phyloP scores from a whole-genome alignment of 2,329 filamentous ascomycete genomes.

The Rhexocercosporidium sp. region DNA sequence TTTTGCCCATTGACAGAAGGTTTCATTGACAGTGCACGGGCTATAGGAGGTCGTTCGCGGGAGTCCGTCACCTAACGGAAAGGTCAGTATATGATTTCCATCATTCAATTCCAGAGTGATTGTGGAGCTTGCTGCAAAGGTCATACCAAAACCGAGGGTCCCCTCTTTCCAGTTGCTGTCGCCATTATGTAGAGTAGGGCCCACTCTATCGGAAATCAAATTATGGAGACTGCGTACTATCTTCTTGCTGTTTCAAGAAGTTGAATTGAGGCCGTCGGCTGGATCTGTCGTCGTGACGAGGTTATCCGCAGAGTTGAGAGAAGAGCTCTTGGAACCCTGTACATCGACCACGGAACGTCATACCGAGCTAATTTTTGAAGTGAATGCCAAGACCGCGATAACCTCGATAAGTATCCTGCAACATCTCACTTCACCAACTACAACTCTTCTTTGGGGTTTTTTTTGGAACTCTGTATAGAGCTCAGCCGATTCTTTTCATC shows the following conservation, averaged over 20 bases:
- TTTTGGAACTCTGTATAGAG: too few species aligned
- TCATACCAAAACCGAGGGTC: constrained; percentile 65
- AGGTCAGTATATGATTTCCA: constrained; percentile 16
- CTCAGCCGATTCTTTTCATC: too few species aligned
- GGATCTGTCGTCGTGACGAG: neutral
- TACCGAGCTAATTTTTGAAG: constrained; percentile 7
- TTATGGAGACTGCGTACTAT: neutral
- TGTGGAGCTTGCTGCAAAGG: neutral
- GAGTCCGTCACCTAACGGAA: constrained; percentile 59
- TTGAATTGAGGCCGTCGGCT: neutral
- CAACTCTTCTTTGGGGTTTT: too few species aligned
- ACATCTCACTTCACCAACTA: neutral
- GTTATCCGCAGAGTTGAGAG: neutral
- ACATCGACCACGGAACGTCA: neutral
- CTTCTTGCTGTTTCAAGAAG: too few species aligned
- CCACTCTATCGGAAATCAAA: neutral
- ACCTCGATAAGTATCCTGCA: neutral
- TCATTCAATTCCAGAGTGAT: neutral
- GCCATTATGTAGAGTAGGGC: constrained; percentile 30
- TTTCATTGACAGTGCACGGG: constrained; percentile 42
- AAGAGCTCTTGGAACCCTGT: neutral
- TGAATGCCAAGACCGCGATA: constrained; percentile 1
- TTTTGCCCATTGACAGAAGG: constrained; percentile 39
- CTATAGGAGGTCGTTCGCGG: constrained; percentile 51
- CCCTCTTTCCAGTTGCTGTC: constrained; percentile 51